Conservation (phyloP, 1,139 yeast genomes). For the Suhomyces kunorum region DNA sequence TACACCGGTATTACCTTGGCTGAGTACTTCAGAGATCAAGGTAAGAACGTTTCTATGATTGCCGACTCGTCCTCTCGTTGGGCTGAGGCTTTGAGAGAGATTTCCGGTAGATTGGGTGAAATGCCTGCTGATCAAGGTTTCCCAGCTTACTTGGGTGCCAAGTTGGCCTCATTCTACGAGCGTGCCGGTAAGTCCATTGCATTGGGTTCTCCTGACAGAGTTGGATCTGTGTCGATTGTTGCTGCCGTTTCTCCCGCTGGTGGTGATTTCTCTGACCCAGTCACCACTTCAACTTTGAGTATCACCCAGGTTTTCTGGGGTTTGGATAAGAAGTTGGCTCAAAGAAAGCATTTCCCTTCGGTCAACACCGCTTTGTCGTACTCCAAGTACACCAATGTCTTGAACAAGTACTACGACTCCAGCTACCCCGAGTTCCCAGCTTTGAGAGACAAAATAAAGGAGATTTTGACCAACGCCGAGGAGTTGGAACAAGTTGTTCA, state of each 20-base stretch:
- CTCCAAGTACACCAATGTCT: conserved; percentile 89
- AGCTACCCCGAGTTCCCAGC: conserved; percentile 90
- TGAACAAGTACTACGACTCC: conserved; percentile 80
- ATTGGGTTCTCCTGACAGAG: conserved; percentile 93
- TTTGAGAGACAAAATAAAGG: conserved; percentile 88
- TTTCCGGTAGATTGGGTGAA: conserved; percentile 99
- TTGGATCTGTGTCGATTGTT: conserved; percentile 96
- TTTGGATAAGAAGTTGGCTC: conserved; percentile 96
- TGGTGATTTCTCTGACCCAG: conserved; percentile 99
- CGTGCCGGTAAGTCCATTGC: conserved; percentile 98
- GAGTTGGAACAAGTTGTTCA: conserved; percentile 99
- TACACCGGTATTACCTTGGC: conserved; percentile 98
- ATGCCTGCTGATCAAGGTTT: conserved; percentile 99
- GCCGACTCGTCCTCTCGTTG: conserved; percentile 99
- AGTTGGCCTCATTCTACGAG: conserved; percentile 97
- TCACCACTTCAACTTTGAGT: conserved; percentile 96
- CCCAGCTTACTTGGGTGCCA: conserved; percentile 99
- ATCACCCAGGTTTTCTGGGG: conserved; percentile 99
- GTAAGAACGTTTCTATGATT: conserved; percentile 98
- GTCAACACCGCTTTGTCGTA: conserved; percentile 94
- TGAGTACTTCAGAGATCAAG: conserved; percentile 99
- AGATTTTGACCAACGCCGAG: conserved; percentile 93
- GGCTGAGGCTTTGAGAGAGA: conserved; percentile 99
- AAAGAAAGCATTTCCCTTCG: conserved; percentile 99
- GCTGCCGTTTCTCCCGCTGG: conserved; percentile 99